Conservation (phyloP, 139 green algal species). For the Klebsormidium nitens region DNA sequence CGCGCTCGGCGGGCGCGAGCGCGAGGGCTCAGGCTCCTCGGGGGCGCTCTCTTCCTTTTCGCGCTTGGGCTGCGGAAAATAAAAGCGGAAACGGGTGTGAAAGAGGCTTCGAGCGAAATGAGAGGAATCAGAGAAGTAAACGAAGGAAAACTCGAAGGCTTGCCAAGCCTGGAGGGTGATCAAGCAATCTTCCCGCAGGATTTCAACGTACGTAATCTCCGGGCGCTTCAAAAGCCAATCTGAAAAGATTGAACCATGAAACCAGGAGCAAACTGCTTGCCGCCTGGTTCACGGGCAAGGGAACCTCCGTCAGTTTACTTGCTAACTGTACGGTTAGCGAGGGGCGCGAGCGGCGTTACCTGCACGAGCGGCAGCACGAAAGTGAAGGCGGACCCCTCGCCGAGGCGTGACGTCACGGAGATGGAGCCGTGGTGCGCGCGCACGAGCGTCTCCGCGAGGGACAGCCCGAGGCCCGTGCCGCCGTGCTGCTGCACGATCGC, state of each 20-base stretch:
- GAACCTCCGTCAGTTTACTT: background rate
- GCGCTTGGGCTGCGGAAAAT: too few species aligned
- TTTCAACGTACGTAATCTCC: too few species aligned
- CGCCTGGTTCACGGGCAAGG: too few species aligned
- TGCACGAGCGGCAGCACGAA: background rate
- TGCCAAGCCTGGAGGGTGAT: too few species aligned
- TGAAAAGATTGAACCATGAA: background rate
- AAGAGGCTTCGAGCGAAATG: too few species aligned
- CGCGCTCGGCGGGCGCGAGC: too few species aligned
- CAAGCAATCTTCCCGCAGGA: too few species aligned
- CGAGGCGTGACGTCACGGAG: background rate
- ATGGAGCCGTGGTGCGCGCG: background rate
- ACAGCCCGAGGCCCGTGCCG: background rate
- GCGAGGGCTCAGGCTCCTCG: too few species aligned
- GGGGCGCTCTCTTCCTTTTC: too few species aligned
- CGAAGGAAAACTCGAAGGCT: too few species aligned
- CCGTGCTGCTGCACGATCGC: background rate
- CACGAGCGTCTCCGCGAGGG: background rate
- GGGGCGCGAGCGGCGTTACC: background rate
- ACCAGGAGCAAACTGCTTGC: background rate
- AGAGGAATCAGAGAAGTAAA: too few species aligned
- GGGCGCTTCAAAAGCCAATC: background rate
- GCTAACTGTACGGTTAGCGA: background rate
- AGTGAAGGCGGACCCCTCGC: background rate
- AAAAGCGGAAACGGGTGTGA: too few species aligned